Evolutionary conservation across 2,329 filamentous ascomycete genomes (phyloP).

Genomic region (Xylariaceae sp.): DNA sequence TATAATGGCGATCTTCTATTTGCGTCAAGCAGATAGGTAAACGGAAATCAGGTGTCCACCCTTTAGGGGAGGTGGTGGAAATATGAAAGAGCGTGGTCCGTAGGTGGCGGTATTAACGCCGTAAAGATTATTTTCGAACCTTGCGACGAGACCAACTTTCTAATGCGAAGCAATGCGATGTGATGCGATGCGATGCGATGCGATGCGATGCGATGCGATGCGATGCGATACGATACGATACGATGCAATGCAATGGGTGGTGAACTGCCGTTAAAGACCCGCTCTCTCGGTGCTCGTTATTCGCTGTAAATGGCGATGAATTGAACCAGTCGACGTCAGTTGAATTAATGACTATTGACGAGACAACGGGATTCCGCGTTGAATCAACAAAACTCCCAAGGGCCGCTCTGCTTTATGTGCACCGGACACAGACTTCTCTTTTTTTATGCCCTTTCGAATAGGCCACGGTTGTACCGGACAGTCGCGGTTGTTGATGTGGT

Average conservation of each 20-base stretch:
- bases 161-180: slow-evolving; percentile 20
- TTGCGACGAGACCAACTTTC: slow-evolving; percentile 3
- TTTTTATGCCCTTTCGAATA: not conserved
- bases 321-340: not conserved
- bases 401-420: slow-evolving; percentile 25
- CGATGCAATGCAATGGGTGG: slow-evolving; percentile 8
- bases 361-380: not conserved
- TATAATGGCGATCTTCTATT: slow-evolving; percentile 28
- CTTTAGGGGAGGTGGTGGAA: slow-evolving; percentile 36
- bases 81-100: slow-evolving; percentile 16
- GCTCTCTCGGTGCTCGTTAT: slow-evolving; percentile 10
- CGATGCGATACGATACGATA: slow-evolving; percentile 8
- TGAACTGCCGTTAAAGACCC: slow-evolving; percentile 9
- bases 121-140: too few species aligned
- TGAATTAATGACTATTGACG: not conserved
- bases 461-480: slow-evolving; percentile 30
- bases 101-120: too few species aligned
- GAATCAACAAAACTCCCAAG: slow-evolving; percentile 37
- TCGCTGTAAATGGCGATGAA: slow-evolving; percentile 5
- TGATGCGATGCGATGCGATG: slow-evolving; percentile 11
- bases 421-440: not conserved
- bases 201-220: slow-evolving; percentile 10
- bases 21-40: slow-evolving; percentile 42
- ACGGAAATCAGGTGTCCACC: slow-evolving; percentile 33
- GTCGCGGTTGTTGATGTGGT: slow-evolving; percentile 34